Conservation (phyloP, 805 yeast genomes). For the Cyberlindnera veronae region DNA sequence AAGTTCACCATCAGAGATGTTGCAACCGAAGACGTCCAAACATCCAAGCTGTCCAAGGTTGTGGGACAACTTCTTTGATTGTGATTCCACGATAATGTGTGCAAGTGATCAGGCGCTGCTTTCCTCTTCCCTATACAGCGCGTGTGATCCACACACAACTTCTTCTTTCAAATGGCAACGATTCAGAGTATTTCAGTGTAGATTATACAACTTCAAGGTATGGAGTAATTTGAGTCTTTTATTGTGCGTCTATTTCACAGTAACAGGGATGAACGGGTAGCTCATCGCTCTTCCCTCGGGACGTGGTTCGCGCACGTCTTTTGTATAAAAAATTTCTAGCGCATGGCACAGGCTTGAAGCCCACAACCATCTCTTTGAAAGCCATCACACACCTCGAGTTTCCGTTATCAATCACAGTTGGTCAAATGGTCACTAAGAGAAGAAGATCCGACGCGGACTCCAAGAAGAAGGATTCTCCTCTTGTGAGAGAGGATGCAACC, state of each 20-base stretch:
- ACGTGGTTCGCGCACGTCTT: constrained; percentile 22
- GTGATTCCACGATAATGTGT: background rate
- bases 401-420: too few relatives aligned
- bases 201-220: too few relatives aligned
- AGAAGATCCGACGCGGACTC: constrained; percentile 42
- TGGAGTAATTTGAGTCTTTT: too few relatives aligned
- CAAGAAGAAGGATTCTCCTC: constrained; percentile 36
- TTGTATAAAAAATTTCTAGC: constrained; percentile 18
- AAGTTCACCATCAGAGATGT: constrained; percentile 20
- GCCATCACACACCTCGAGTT: background rate
- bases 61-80: constrained; percentile 16
- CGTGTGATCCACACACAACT: too few relatives aligned
- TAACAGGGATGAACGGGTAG: too few relatives aligned
- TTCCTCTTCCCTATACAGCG: too few relatives aligned
- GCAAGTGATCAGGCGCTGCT: background rate
- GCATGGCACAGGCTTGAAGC: constrained; percentile 2
- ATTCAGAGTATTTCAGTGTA: too few relatives aligned
- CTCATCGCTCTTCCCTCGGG: constrained; percentile 24
- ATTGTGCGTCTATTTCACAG: too few relatives aligned
- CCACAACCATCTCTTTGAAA: too few relatives aligned
- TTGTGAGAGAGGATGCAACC: constrained; percentile 38
- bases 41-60: constrained; percentile 25
- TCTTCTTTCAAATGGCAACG: too few relatives aligned
- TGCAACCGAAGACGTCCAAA: constrained; percentile 24
- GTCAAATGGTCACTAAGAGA: constrained; percentile 41